These are phyloP conservation scores for Conticribra weissflogii DNA, from an alignment of 108 stramenopile genomes.

Conservation along the genomic window DNA sequence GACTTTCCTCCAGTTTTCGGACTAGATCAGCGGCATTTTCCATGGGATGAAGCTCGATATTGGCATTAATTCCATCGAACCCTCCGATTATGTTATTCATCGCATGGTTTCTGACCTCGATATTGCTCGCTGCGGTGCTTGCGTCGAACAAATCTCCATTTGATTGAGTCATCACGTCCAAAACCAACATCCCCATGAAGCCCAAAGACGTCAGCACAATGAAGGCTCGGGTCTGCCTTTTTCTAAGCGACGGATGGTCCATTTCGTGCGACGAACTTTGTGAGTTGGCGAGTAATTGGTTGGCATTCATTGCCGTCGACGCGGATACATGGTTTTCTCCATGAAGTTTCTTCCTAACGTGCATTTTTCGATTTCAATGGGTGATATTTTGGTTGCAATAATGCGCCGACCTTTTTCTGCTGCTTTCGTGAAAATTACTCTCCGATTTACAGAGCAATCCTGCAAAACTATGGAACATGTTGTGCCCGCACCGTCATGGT, in stretches of 20 bases:
- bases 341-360: too few species aligned
- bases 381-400: too few species aligned
- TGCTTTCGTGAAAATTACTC: too few species aligned
- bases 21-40: not conserved
- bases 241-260: slow-evolving; percentile 45
- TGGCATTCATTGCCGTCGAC: too few species aligned
- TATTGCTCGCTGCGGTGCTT: not conserved
- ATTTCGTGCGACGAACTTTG: too few species aligned
- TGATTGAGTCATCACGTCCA: slow-evolving; percentile 31
- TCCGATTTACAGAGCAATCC: too few species aligned
- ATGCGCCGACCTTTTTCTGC: too few species aligned
- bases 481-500: too few species aligned
- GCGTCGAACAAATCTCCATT: not conserved
- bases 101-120: not conserved
- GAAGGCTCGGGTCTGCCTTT: not conserved
- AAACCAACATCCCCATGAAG: slow-evolving; percentile 16
- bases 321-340: too few species aligned
- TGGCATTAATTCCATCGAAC: not conserved
- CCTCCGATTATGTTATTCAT: not conserved
- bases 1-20: not conserved
- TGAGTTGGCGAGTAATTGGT: too few species aligned
- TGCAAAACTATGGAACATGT: too few species aligned
- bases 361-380: too few species aligned
- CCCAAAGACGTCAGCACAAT: slow-evolving; percentile 11
- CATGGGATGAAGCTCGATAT: not conserved